Conservation (phyloP, 2,329 filamentous ascomycete genomes). For the Talaromyces sp. region DNA sequence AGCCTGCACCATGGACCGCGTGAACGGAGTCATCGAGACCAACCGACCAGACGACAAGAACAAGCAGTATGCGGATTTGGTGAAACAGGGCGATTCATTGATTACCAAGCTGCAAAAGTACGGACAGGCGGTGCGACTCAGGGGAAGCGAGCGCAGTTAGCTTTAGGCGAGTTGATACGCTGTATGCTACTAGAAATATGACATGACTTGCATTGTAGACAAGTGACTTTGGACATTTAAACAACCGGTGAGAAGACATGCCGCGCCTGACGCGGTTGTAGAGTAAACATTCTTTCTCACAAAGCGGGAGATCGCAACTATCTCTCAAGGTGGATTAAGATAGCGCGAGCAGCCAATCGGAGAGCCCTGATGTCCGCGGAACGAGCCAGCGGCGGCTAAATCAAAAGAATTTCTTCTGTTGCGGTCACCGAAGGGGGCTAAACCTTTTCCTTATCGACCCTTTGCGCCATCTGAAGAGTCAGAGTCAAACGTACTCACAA, state of each 20-base stretch:
- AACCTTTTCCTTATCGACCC: not conserved
- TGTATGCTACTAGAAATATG: not conserved
- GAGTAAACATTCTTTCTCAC: not conserved
- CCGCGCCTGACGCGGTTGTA: not conserved
- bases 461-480: not conserved
- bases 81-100: constrained; percentile 93
- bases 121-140: constrained; percentile 87
- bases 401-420: not conserved
- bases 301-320: not conserved
- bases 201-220: constrained; percentile 10
- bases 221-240: not conserved
- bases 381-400: constrained; percentile 1
- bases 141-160: constrained; percentile 87
- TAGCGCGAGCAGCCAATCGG: constrained; percentile 2
- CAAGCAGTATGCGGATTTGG: constrained; percentile 97
- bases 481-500: not conserved
- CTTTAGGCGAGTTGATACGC: not conserved
- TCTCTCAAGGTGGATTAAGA: not conserved
- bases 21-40: constrained; percentile 95
- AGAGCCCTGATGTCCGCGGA: constrained; percentile 9
- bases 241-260: not conserved
- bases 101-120: constrained; percentile 99
- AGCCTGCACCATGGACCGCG: constrained; percentile 94
- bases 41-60: constrained; percentile 98
- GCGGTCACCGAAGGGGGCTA: not conserved